phyloP scores from a whole-genome alignment of 2,329 filamentous ascomycete genomes.

The Sporothrix inflata region DNA sequence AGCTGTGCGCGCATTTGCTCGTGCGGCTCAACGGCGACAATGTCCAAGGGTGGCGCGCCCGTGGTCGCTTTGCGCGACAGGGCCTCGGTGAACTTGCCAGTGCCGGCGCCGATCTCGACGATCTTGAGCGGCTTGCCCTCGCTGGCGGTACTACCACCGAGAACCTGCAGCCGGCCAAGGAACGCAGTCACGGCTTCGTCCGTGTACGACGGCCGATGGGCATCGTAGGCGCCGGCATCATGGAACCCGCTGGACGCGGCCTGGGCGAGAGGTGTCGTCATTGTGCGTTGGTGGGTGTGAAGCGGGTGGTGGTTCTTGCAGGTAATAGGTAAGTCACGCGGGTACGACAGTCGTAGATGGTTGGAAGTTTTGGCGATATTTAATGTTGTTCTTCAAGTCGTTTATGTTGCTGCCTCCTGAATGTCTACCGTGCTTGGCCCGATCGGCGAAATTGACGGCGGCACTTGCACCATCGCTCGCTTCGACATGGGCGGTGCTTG shows the following conservation, averaged over 20 bases:
- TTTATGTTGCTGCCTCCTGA: background rate
- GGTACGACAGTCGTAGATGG: background rate
- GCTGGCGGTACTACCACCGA: constrained; percentile 42
- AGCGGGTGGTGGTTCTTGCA: background rate
- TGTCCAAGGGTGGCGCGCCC: constrained; percentile 42
- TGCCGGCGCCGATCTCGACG: constrained; percentile 42
- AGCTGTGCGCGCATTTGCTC: constrained; percentile 66
- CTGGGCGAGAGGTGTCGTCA: constrained; percentile 33
- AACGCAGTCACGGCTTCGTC: constrained; percentile 60
- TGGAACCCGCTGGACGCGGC: constrained; percentile 62
- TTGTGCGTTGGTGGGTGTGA: background rate
- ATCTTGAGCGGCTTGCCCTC: constrained; percentile 47
- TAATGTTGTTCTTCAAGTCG: background rate
- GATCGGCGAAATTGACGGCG: constrained; percentile 15
- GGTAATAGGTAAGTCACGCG: too few relatives aligned
- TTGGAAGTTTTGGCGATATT: background rate
- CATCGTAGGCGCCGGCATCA: constrained; percentile 67
- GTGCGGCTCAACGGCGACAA: constrained; percentile 64
- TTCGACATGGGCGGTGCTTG: background rate
- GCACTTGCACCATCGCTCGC: background rate
- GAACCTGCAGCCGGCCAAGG: constrained; percentile 57
- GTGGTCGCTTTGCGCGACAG: constrained; percentile 59
- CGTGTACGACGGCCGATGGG: constrained; percentile 69
- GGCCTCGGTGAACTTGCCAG: constrained; percentile 43
- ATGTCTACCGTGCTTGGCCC: background rate